These are phyloP conservation scores for Fusarium transvaalense DNA, from an alignment of 2,329 filamentous ascomycete genomes.

Conservation along the genomic window DNA sequence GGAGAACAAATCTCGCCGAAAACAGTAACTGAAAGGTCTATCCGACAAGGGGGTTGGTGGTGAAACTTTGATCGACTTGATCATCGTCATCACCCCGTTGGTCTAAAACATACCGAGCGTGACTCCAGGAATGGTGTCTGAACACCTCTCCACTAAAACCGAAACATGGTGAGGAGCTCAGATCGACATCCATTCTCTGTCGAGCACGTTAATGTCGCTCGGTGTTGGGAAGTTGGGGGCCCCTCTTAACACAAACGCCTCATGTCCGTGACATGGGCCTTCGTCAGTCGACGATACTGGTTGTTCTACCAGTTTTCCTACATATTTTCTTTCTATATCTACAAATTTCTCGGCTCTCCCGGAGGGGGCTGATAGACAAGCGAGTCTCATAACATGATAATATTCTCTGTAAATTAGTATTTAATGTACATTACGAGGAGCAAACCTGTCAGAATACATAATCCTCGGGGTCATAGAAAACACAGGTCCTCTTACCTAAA, in stretches of 20 bases:
- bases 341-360: constrained; percentile 14
- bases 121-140: not conserved
- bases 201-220: not conserved
- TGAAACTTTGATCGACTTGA: constrained; percentile 31
- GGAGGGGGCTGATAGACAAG: constrained; percentile 24
- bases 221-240: not conserved
- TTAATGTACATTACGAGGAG: constrained; percentile 32
- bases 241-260: constrained; percentile 17
- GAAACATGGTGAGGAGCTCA: constrained; percentile 14
- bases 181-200: not conserved
- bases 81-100: constrained; percentile 22
- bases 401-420: constrained; percentile 40
- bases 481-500: no score
- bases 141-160: constrained; percentile 14
- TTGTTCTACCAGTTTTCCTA: constrained; percentile 24
- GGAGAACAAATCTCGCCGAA: not conserved
- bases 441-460: constrained; percentile 7
- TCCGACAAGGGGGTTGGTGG: constrained; percentile 7
- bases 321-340: not conserved
- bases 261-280: constrained; percentile 37
- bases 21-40: constrained; percentile 5
- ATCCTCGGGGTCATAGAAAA: no score
- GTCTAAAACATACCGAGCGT: constrained; percentile 10
- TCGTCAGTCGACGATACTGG: constrained; percentile 39
- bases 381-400: constrained; percentile 29